Base-by-base conservation (phyloP, 805 yeast species). In the Candida pseudoglaebosa region DNA sequence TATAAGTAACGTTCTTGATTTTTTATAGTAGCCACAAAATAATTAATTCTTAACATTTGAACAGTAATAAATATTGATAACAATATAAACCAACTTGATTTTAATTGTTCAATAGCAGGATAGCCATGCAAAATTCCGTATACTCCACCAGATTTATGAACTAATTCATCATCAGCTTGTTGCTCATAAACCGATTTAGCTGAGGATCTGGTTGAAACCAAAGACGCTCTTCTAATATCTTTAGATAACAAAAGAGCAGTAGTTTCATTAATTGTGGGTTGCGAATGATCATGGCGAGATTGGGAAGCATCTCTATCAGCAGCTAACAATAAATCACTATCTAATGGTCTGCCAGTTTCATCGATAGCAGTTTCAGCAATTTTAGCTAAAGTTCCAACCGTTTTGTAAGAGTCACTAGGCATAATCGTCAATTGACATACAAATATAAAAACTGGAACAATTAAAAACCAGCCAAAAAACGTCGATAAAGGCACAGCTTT, bases 1-100 rank as follows among this genome's bases (percentile, higher is more conserved):
- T 88, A 70, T 44, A 89, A 71, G 54, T 69, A 91, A 18, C 72
- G 73, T 67, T 88, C 95, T 64, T 90, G 97, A 0, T 95, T 67
- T 52, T 80, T 77, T 24, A 90, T 69, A 2, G 97, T 87, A 6
- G 96, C 97, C 39, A 90, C 93, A 61, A 88, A 91, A 60, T 86
- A 91, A 65, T 90, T 90, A 49, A 90, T 82, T 57, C 97, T 72
- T 32, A 91, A 71, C 96, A 90, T 90, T 59, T 88, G 95, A 41
- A 90, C 74, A 2, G 90, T 76, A 4, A 96, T 84, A 59, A 89
- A 86, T 2, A 77, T 54, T 18, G 86, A 76, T 84, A 88, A 84
- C 40, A 89, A 61, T 35, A 71, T 53, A 57, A 89, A 91, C 93
- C 96, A 88, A 3, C 84, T 74, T 4, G 85, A 71, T 32, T 56